A percentile compares a stretch with the other conserved stretches of the same genome.
These are phyloP conservation scores for Saturnispora halmiae DNA, from an alignment of 805 yeast genomes.

Conservation along the genomic window DNA sequence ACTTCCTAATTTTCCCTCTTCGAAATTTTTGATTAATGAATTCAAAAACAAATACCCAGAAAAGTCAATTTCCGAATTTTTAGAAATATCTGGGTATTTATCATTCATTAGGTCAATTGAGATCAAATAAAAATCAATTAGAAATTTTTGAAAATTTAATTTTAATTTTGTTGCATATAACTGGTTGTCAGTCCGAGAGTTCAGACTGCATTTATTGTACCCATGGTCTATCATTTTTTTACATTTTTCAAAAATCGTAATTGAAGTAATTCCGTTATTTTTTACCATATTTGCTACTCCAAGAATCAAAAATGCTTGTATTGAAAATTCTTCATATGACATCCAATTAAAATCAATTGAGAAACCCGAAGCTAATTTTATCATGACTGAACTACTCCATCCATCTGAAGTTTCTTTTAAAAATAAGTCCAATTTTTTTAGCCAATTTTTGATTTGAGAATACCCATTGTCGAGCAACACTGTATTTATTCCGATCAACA, in stretches of 20 bases:
- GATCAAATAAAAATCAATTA: conserved; percentile 30
- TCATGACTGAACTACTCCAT: neutral
- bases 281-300: conserved; percentile 34
- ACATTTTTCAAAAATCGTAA: neutral
- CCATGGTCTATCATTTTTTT: conserved; percentile 28
- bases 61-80: conserved; percentile 10
- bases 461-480: conserved; percentile 26
- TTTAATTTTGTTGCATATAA: too few relatives aligned
- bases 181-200: too few relatives aligned
- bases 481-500: conserved; percentile 22
- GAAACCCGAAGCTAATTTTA: conserved; percentile 12
- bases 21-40: conserved; percentile 16
- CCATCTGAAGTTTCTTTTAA: conserved; percentile 14
- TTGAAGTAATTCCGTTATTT: conserved; percentile 21
- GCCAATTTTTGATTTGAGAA: conserved; percentile 19
- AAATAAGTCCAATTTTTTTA: conserved; percentile 22
- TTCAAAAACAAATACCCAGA: conserved; percentile 29
- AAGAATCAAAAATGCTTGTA: conserved; percentile 33
- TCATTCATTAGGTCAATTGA: conserved; percentile 30
- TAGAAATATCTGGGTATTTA: conserved; percentile 15
- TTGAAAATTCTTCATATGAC: conserved; percentile 34
- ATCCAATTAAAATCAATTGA: conserved; percentile 33
- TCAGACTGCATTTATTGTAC: too few relatives aligned
- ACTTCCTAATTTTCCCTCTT: conserved; percentile 29
- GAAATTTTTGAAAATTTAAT: neutral